Conservation (phyloP, 2,329 filamentous ascomycete species). For the Xylaria hypoxylon region DNA sequence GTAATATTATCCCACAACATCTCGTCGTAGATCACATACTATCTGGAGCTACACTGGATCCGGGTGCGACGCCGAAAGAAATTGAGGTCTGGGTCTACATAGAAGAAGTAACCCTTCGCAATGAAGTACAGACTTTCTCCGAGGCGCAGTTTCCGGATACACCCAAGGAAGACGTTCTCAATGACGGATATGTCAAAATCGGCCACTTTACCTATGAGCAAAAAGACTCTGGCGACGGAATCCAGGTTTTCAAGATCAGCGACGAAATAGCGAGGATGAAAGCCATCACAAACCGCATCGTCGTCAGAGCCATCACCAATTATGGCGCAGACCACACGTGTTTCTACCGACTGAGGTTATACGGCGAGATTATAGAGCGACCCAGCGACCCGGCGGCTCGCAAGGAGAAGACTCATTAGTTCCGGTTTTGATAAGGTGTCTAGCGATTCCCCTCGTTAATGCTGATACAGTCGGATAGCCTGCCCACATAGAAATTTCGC, state of each 20-base stretch:
- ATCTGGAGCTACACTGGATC: constrained; percentile 69
- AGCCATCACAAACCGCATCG: constrained; percentile 63
- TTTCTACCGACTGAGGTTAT: constrained; percentile 72
- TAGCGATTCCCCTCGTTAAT: not conserved
- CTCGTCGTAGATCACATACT: constrained; percentile 79
- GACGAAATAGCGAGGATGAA: constrained; percentile 61
- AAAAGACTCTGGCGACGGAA: constrained; percentile 55
- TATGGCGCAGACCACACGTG: constrained; percentile 72
- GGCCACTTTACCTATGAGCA: constrained; percentile 67
- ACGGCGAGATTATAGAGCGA: constrained; percentile 56
- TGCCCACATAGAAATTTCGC: not conserved
- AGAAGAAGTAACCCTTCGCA: constrained; percentile 57
- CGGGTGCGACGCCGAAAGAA: constrained; percentile 71
- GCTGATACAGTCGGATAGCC: not conserved
- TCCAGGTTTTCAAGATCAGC: constrained; percentile 66
- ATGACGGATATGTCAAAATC: constrained; percentile 66
- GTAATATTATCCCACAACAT: constrained; percentile 72
- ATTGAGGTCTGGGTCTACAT: constrained; percentile 78
- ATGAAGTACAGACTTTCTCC: constrained; percentile 59
- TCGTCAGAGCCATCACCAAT: constrained; percentile 69
- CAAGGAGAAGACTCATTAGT: not conserved
- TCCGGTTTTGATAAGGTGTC: not conserved
- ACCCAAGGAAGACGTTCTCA: constrained; percentile 46
- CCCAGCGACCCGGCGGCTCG: constrained; percentile 11
- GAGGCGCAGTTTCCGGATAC: constrained; percentile 55